Evolutionary conservation across 2,329 filamentous ascomycete species (phyloP).

Genomic region (Pestalotiopsis sp.): DNA sequence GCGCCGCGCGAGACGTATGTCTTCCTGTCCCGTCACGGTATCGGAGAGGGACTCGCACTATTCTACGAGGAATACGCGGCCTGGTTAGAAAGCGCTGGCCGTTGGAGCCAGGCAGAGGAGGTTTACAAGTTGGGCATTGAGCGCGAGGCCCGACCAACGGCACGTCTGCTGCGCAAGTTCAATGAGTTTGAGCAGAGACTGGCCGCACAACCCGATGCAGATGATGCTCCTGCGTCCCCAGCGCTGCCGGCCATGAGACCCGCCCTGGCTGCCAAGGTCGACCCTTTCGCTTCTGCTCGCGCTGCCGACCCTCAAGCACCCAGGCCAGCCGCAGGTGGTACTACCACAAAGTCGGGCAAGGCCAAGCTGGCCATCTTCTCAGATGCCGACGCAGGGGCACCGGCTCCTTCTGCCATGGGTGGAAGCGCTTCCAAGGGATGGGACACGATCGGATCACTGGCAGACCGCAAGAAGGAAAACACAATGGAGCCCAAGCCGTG

Average conservation of each 20-base stretch:
- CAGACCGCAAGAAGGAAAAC: conserved; percentile 94
- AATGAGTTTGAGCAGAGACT: conserved; percentile 83
- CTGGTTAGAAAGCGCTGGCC: conserved; percentile 82
- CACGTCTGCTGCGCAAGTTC: conserved; percentile 85
- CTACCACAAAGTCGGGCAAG: conserved; percentile 66
- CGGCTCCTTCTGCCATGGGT: conserved; percentile 54
- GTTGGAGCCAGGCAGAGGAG: conserved; percentile 91
- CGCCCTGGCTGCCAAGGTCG: conserved; percentile 80
- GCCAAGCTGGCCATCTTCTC: conserved; percentile 91
- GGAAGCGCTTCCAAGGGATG: conserved; percentile 69
- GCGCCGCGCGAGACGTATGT: conserved; percentile 91
- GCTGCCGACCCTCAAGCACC: conserved; percentile 67
- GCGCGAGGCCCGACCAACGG: conserved; percentile 78
- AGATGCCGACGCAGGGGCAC: conserved; percentile 66
- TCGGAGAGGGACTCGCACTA: conserved; percentile 84
- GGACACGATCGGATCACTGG: conserved; percentile 87
- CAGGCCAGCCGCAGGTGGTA: conserved; percentile 47
- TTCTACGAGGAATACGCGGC: conserved; percentile 97
- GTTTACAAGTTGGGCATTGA: conserved; percentile 91
- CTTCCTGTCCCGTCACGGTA: conserved; percentile 83
- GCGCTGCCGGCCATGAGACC: conserved; percentile 82
- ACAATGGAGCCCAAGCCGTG: conserved; percentile 82
- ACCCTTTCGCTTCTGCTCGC: conserved; percentile 72
- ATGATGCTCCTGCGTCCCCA: conserved; percentile 77
- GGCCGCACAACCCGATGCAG: conserved; percentile 63